Percentiles rank a stretch among this genome's conserved stretches.
phyloP scores from a whole-genome alignment of 768 basidiomycete species.

The Pholiota microspora region DNA sequence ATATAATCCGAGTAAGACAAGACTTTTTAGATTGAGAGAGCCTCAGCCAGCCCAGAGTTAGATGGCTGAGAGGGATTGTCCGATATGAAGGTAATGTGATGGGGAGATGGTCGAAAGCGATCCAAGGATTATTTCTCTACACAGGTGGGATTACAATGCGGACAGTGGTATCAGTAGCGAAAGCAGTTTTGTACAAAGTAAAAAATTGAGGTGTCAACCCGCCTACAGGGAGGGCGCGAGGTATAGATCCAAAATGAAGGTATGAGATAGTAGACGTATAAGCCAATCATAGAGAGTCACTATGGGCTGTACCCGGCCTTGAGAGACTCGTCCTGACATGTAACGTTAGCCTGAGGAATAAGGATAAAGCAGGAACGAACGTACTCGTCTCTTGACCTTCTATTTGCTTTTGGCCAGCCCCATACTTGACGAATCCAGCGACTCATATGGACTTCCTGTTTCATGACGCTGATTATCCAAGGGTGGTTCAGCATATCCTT shows the following conservation, averaged over 20 bases:
- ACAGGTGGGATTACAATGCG: constrained; percentile 19
- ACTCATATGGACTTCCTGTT: constrained; percentile 84
- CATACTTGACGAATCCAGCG: constrained; percentile 86
- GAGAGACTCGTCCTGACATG: constrained; percentile 23
- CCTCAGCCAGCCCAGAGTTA: background rate
- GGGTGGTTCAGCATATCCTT: constrained; percentile 80
- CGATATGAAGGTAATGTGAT: constrained; percentile 2
- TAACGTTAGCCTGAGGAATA: background rate
- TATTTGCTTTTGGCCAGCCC: constrained; percentile 63
- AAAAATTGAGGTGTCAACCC: background rate
- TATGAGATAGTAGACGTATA: background rate
- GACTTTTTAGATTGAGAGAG: background rate
- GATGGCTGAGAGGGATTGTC: background rate
- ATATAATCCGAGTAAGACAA: constrained; percentile 1
- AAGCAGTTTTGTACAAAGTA: constrained; percentile 8
- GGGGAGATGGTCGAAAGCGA: background rate
- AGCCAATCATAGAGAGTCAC: constrained; percentile 13
- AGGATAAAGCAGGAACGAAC: constrained; percentile 14
- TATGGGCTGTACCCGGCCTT: constrained; percentile 29
- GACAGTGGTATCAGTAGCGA: constrained; percentile 15
- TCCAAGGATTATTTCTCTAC: constrained; percentile 16
- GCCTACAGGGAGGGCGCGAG: constrained; percentile 1
- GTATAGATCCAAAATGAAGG: constrained; percentile 3
- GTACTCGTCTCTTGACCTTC: constrained; percentile 44
- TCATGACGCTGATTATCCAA: constrained; percentile 78